A percentile compares a stretch with the other conserved stretches of the same genome.
Evolutionary conservation across 345 rosid genomes (phyloP).

Genomic region (Jatropha curcas): DNA sequence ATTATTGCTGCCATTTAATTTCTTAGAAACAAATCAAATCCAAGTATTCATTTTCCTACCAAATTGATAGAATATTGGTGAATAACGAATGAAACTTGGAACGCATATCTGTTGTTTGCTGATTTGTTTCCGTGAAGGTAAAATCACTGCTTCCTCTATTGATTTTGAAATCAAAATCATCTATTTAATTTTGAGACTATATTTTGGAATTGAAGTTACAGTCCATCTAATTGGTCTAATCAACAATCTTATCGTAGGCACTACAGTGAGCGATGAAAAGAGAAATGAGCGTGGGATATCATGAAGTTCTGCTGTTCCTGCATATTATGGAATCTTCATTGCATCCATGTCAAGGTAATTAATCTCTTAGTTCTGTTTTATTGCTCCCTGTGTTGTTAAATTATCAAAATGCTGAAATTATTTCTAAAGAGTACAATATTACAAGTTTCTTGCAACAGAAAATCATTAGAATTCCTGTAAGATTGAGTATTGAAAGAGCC

Average conservation of each 20-base stretch:
- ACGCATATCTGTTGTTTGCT: neutral
- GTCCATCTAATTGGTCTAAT: neutral
- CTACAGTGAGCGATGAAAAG: neutral
- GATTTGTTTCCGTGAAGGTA: neutral
- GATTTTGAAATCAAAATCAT: too few relatives aligned
- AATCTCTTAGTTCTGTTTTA: neutral
- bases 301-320: neutral
- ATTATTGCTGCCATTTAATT: too few relatives aligned
- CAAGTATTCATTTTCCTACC: neutral
- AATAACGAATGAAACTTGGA: neutral
- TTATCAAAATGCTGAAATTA: neutral
- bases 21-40: neutral
- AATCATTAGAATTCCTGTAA: neutral
- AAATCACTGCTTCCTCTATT: neutral
- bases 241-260: neutral
- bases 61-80: neutral
- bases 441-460: neutral
- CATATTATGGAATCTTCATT: neutral
- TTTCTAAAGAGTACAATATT: neutral
- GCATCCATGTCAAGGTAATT: conserved; percentile 2
- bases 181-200: too few relatives aligned
- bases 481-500: neutral
- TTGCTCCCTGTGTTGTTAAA: neutral
- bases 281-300: neutral
- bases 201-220: neutral